phyloP scores from a whole-genome alignment of 2,329 filamentous ascomycete genomes.

The Bipolaris bicolor region DNA sequence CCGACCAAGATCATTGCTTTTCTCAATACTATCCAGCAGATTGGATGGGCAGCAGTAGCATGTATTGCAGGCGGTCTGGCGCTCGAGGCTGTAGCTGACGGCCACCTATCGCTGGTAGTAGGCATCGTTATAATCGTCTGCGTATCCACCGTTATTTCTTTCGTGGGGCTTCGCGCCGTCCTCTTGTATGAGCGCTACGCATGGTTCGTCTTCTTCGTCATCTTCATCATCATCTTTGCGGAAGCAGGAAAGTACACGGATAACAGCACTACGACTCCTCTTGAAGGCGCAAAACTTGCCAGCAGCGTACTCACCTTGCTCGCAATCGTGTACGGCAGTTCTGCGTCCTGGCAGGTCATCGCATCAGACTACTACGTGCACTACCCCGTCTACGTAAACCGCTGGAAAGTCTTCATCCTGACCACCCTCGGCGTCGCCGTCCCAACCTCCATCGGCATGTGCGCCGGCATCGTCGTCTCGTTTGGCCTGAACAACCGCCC shows the following conservation, averaged over 20 bases:
- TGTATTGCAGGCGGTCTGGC: conserved; percentile 54
- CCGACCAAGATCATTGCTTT: conserved; percentile 56
- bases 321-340: conserved; percentile 48
- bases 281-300: conserved; percentile 44
- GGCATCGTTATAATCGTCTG: conserved; percentile 54
- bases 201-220: conserved; percentile 56
- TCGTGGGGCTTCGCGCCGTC: conserved; percentile 53
- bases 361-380: conserved; percentile 54
- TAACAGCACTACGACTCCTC: conserved; percentile 40
- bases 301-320: conserved; percentile 39
- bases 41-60: conserved; percentile 52
- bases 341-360: conserved; percentile 51
- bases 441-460: conserved; percentile 53
- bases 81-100: conserved; percentile 51
- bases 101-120: conserved; percentile 52
- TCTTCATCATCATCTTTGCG: conserved; percentile 57
- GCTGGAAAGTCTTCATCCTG: conserved; percentile 51
- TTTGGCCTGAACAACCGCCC: conserved; percentile 43
- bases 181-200: conserved; percentile 58
- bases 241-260: conserved; percentile 55
- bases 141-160: conserved; percentile 46
- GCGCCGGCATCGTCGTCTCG: conserved; percentile 53
- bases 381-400: conserved; percentile 49
- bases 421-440: conserved; percentile 52
- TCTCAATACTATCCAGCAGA: conserved; percentile 56